These are phyloP conservation scores for Termitomyces sp. DNA, from an alignment of 768 basidiomycete species.

Conservation along the genomic window DNA sequence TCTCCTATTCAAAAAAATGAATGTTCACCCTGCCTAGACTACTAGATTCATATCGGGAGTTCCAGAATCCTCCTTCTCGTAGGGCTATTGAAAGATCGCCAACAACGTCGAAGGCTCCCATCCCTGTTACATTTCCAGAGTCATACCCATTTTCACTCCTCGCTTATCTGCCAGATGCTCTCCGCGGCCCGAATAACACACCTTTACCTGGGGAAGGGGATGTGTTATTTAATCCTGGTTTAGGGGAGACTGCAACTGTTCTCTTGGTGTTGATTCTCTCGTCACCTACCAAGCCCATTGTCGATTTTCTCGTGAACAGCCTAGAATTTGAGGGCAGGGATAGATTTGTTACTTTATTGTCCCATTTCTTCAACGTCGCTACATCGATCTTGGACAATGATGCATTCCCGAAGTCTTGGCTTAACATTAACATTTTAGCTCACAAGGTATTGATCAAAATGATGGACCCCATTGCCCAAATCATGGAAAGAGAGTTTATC, in stretches of 20 bases:
- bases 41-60: slow-evolving; percentile 83
- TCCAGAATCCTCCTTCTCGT: slow-evolving; percentile 60
- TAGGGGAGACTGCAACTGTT: slow-evolving; percentile 84
- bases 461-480: slow-evolving; percentile 71
- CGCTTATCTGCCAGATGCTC: slow-evolving; percentile 54
- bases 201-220: slow-evolving; percentile 39
- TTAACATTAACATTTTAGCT: slow-evolving; percentile 84
- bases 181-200: slow-evolving; percentile 34
- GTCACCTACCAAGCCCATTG: slow-evolving; percentile 71
- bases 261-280: slow-evolving; percentile 77
- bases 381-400: slow-evolving; percentile 80
- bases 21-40: slow-evolving; percentile 40
- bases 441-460: slow-evolving; percentile 87
- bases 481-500: slow-evolving; percentile 79
- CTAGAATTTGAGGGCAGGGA: slow-evolving; percentile 89
- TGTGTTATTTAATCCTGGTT: slow-evolving; percentile 59
- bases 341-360: slow-evolving; percentile 63
- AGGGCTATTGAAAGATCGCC: slow-evolving; percentile 65
- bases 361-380: slow-evolving; percentile 76
- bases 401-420: slow-evolving; percentile 86
- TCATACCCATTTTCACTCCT: slow-evolving; percentile 89
- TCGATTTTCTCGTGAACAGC: slow-evolving; percentile 70
- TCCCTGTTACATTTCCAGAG: slow-evolving; percentile 86
- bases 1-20: background rate
- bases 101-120: slow-evolving; percentile 46